Evolutionary conservation across 805 yeast genomes (phyloP).

Genomic region (Candida verbasci): DNA sequence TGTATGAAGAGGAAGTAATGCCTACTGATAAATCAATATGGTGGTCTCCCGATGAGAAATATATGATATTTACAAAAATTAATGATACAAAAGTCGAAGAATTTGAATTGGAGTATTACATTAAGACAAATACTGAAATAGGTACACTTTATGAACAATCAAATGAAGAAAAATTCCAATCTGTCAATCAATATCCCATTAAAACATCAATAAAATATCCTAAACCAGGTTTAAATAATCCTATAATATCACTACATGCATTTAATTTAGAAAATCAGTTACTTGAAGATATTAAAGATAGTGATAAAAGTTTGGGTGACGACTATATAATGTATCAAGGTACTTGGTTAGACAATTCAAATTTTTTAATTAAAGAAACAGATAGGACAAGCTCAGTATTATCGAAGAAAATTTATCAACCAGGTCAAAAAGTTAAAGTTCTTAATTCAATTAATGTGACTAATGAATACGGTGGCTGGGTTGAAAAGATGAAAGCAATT

Average conservation of each 20-base stretch:
- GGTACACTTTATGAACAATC: slow-evolving; percentile 11
- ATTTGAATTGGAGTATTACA: slow-evolving; percentile 49
- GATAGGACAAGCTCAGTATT: slow-evolving; percentile 58
- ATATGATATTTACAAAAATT: slow-evolving; percentile 49
- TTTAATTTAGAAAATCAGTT: slow-evolving; percentile 26
- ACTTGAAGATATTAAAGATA: slow-evolving; percentile 7
- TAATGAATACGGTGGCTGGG: slow-evolving; percentile 53
- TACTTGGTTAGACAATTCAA: slow-evolving; percentile 50
- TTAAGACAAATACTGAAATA: slow-evolving; percentile 23
- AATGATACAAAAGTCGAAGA: slow-evolving; percentile 57
- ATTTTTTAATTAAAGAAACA: slow-evolving; percentile 54
- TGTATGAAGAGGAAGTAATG: slow-evolving; percentile 76
- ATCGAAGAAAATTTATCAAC: slow-evolving; percentile 44
- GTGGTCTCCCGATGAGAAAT: slow-evolving; percentile 67
- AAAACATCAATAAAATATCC: slow-evolving; percentile 56
- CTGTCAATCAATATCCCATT: slow-evolving; percentile 43
- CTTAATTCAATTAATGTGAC: slow-evolving; percentile 32
- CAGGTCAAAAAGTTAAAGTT: slow-evolving; percentile 29
- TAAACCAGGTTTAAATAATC: slow-evolving; percentile 65
- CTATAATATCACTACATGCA: slow-evolving; percentile 42
- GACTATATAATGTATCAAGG: slow-evolving; percentile 59
- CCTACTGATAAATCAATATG: slow-evolving; percentile 57
- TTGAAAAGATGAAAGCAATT: slow-evolving; percentile 38
- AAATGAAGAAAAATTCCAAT: slow-evolving; percentile 9
- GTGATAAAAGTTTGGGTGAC: slow-evolving; percentile 22